Conservation (phyloP, 495 filamentous ascomycete genomes). For the Penicillium fimorum region DNA sequence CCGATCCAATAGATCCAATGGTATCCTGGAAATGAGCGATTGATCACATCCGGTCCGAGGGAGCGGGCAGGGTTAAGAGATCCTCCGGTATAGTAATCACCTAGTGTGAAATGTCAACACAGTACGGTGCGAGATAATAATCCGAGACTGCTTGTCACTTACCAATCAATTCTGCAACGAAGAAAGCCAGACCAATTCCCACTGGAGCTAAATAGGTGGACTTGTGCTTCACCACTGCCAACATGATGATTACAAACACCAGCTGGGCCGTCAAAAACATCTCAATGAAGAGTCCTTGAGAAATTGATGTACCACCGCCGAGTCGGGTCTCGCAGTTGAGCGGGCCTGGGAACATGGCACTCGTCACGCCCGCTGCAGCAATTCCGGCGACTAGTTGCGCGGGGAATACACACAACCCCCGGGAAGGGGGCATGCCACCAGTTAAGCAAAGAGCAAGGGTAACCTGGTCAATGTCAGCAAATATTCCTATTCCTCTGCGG, state of each 20-base stretch:
- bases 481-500: not conserved
- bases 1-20: slow-evolving; percentile 65
- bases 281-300: slow-evolving; percentile 75
- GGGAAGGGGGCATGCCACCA: slow-evolving; percentile 53
- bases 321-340: slow-evolving; percentile 62
- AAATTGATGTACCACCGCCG: slow-evolving; percentile 53
- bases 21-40: slow-evolving; percentile 56
- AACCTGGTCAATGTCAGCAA: slow-evolving; percentile 38
- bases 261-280: slow-evolving; percentile 76
- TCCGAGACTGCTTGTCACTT: slow-evolving; percentile 6
- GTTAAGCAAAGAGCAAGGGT: slow-evolving; percentile 57
- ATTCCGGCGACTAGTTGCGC: slow-evolving; percentile 60
- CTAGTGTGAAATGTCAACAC: slow-evolving; percentile 26
- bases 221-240: slow-evolving; percentile 81
- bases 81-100: slow-evolving; percentile 70
- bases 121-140: not conserved
- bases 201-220: slow-evolving; percentile 76
- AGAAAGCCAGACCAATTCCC: slow-evolving; percentile 71
- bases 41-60: slow-evolving; percentile 69
- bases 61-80: slow-evolving; percentile 72
- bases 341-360: slow-evolving; percentile 59
- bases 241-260: slow-evolving; percentile 76
- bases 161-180: slow-evolving; percentile 68
- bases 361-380: slow-evolving; percentile 59
- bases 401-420: slow-evolving; percentile 49